Evolutionary conservation across 345 rosid genomes (phyloP), one percentile per base, ranked within the genome.

Genomic region (Combretum micranthum): DNA sequence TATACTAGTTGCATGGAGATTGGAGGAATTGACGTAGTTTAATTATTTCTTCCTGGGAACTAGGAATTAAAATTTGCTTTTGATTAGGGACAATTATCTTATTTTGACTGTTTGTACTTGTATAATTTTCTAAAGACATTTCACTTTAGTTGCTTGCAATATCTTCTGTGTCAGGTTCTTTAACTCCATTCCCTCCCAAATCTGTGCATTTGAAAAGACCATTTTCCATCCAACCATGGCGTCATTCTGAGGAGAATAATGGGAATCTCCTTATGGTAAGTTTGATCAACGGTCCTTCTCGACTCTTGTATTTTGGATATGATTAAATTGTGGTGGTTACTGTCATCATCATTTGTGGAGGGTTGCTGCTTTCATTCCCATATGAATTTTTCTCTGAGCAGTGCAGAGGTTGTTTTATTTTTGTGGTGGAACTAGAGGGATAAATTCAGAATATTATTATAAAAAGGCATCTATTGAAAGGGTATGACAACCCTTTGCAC

Each of bases 221-320:
- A 45, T 85, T 90, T 54, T 67, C 77, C 18, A 61, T 82, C 55
- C 70, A 82, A 69, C 97, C 97, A 12, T 87, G 97, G 97, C 72
- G 61, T 64, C 72, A 70, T 72, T 87, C 89, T 64, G 96, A 90
- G 80, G 88, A 83, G 74, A 87, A 82, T 62, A 63, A 82, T 22
- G 96, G 91, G 63, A 83, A 87, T 75, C 94, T 87, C 71, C 83
- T 90, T 17, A 90, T 90, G 97, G 97, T 90, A 72, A 84, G 76
- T 71, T 70, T 64, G 39, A 57, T 46, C 17, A 42, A 48, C 37
- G 45, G 59, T 62, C 42, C 44, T 42, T 20, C 10, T 39, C 37
- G 19, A 12, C 50, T 16, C 50, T 63, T 26, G 50, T 63, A 42
- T 42, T 60, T 23, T 39, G 20, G 52, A 13, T 58, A 44, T 32